phyloP scores from a whole-genome alignment of 202 grass and related monocot genomes.

The Zoysia matrella region DNA sequence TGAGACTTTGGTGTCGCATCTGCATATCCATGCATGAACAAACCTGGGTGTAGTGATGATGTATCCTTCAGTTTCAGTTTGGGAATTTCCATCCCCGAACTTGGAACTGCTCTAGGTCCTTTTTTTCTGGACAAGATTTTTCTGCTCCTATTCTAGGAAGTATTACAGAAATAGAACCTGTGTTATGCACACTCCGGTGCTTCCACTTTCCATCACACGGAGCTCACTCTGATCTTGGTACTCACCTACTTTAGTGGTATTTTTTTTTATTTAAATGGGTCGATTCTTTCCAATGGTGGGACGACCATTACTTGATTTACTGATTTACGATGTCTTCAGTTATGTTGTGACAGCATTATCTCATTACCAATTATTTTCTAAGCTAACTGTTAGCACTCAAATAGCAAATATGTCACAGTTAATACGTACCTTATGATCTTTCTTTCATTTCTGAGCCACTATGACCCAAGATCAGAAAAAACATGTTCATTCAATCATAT shows the following conservation, averaged over 20 bases:
- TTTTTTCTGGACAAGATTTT: background rate
- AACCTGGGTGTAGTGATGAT: too few relatives aligned
- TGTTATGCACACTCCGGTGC: background rate
- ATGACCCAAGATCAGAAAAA: slow-evolving; percentile 8
- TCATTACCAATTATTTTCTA: background rate
- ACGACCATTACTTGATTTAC: background rate
- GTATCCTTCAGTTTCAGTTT: too few relatives aligned
- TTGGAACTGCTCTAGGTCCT: too few relatives aligned
- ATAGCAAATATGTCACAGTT: background rate
- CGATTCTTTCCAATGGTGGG: background rate
- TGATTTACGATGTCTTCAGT: background rate
- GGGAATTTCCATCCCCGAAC: too few relatives aligned
- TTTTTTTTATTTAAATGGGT: background rate
- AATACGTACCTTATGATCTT: background rate
- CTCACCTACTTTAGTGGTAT: background rate
- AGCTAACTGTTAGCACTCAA: background rate
- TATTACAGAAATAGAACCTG: background rate
- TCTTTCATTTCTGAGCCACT: background rate
- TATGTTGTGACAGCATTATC: background rate
- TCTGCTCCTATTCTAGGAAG: background rate
- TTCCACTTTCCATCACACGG: background rate
- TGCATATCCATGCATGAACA: too few relatives aligned
- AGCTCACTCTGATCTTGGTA: background rate
- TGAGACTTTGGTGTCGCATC: too few relatives aligned
- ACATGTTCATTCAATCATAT: background rate